phyloP scores from a whole-genome alignment of 176 grass and related monocot genomes.

The Themeda triandra region DNA sequence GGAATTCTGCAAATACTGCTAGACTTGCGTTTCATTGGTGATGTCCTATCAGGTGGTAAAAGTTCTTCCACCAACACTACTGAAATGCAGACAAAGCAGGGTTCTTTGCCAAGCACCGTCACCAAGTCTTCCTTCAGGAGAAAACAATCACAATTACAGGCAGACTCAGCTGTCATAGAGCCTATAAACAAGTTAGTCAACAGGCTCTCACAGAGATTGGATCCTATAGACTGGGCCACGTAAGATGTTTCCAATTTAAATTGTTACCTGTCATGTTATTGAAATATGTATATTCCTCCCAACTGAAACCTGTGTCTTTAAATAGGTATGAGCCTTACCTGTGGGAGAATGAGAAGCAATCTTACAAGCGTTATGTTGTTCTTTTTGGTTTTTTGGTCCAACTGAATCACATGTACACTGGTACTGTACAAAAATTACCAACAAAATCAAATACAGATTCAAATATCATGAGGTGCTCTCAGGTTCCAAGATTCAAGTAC shows the following conservation, averaged over 20 bases:
- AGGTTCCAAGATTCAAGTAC: constrained; percentile 97
- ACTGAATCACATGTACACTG: constrained; percentile 89
- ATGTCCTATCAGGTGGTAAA: constrained; percentile 83
- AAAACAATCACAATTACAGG: constrained; percentile 54
- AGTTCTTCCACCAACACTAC: constrained; percentile 38
- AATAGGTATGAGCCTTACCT: constrained; percentile 96
- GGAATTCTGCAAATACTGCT: constrained; percentile 86
- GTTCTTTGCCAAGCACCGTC: constrained; percentile 36
- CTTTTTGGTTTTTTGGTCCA: constrained; percentile 97
- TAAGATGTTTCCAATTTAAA: constrained; percentile 52
- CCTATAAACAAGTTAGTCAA: constrained; percentile 69
- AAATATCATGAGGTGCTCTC: constrained; percentile 97
- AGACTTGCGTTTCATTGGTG: constrained; percentile 82
- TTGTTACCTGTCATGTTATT: constrained; percentile 8
- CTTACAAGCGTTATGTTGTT: constrained; percentile 93
- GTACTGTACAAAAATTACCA: constrained; percentile 71
- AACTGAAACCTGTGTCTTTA: constrained; percentile 31
- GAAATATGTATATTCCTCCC: constrained; percentile 3
- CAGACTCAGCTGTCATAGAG: constrained; percentile 56
- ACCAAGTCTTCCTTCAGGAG: constrained; percentile 74
- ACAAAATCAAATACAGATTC: constrained; percentile 94
- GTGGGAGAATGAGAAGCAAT: constrained; percentile 99
- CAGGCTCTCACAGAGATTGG: constrained; percentile 79
- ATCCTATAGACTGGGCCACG: constrained; percentile 99
- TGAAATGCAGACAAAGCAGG: constrained; percentile 55